Conservation (phyloP, 225 moss, liverwort and hornwort species). For the Asterella californica region DNA sequence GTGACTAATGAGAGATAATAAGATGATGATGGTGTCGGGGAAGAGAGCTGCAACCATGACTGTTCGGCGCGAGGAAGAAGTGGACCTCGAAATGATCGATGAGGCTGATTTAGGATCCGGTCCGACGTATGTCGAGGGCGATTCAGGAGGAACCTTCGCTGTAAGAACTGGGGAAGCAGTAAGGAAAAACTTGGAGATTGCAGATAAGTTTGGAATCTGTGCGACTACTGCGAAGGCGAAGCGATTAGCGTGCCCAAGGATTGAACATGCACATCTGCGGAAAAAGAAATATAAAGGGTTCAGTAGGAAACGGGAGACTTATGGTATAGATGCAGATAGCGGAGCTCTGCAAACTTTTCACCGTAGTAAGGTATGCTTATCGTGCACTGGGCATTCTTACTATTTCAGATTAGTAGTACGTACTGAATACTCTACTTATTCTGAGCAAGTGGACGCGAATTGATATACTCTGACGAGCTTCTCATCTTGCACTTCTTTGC, state of each 20-base stretch:
- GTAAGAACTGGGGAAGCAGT: neutral
- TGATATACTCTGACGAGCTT: no score
- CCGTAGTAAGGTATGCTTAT: constrained; percentile 24
- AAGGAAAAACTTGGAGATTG: neutral
- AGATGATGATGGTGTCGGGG: neutral
- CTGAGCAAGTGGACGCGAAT: neutral
- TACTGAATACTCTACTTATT: neutral
- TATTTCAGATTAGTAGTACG: neutral
- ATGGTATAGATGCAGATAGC: constrained; percentile 28
- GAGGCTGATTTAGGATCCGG: neutral
- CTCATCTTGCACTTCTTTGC: neutral
- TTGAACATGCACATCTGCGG: neutral
- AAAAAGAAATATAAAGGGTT: constrained; percentile 3
- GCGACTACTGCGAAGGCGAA: constrained; percentile 23
- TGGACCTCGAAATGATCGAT: neutral
- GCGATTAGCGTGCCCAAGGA: constrained; percentile 20
- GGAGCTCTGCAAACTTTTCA: constrained; percentile 16
- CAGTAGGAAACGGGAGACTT: constrained; percentile 10
- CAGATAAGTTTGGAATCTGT: neutral
- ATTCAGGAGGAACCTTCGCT: neutral
- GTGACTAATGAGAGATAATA: no score
- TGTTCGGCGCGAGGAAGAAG: neutral
- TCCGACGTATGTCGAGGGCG: neutral
- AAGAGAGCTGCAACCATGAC: neutral
- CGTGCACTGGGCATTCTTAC: neutral